Base-by-base conservation (phyloP, 257 asterid species). In the Ballota nigra region DNA sequence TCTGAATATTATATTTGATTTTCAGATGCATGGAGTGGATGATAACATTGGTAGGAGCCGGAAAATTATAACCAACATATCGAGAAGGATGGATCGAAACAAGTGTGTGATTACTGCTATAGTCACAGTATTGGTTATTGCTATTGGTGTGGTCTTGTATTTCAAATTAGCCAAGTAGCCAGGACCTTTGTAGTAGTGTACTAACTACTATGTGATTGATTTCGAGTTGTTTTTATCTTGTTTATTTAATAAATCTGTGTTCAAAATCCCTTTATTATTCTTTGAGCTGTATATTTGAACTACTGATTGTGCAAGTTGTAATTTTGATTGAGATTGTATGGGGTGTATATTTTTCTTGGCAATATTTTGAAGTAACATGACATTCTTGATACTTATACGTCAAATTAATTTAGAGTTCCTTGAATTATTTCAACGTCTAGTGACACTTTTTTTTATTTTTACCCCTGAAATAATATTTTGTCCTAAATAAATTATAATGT, bases 81-180 rank as follows among this genome's bases (percentile, higher is more conserved):
- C 89, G 6, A 85, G 86, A 80, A 88, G 96, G 88, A 85, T 91
- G 92, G 71, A 77, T 73, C 81, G 85, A 43, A 88, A 91, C 90
- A 91, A 88, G 86, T 91, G 90, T 79, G 59, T 85, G 5, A 86
- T 88, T 5, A 87, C 92, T 61, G 61, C 75, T 57, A 61, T 86
- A 78, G 18, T 88, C 62, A 61, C 86, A 0, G 77, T 84, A 9
- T 85, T 91, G 29, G 80, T 85, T 38, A 23, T 88, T 28, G 86
- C 77, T 16, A 86, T 90, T 23, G 68, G 66, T 36, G 78, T 83
- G 76, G 61, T 91, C 75, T 60, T 91, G 78, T 90, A 86, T 74
- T 86, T 86, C 81, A 90, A 90, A 70, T 79, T 90, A 28, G 68
- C 76, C 75, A 79, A 80, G 79, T 36, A 36, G 4, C 59, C 31